Evolutionary conservation across 2,329 filamentous ascomycete species (phyloP).

Genomic region (Pyricularia sp.): DNA sequence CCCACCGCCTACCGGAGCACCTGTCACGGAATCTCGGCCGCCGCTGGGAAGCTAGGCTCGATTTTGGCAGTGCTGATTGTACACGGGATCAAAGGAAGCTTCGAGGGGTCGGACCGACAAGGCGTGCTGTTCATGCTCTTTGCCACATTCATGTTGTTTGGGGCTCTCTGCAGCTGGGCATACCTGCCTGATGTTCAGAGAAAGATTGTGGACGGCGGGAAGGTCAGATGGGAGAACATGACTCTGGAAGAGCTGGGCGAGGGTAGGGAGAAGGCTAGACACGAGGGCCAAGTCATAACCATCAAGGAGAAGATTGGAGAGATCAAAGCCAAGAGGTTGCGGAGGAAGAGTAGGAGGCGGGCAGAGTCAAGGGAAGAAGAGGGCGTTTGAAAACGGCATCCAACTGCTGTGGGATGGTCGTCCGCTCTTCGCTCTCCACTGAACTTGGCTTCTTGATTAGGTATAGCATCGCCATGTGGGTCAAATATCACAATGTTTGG

Average conservation of each 20-base stretch:
- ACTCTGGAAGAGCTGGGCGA: constrained; percentile 37
- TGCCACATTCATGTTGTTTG: constrained; percentile 33
- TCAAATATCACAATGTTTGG: too few relatives aligned
- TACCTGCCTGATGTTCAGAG: constrained; percentile 36
- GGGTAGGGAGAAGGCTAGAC: constrained; percentile 29
- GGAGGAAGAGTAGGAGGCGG: not conserved
- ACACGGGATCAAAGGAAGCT: constrained; percentile 34
- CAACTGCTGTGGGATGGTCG: not conserved
- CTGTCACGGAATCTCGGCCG: constrained; percentile 49
- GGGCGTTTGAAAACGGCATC: not conserved
- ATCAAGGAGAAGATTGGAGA: constrained; percentile 28
- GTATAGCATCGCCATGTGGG: too few relatives aligned
- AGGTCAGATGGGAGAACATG: constrained; percentile 26
- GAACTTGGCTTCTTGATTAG: too few relatives aligned
- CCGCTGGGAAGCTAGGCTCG: constrained; percentile 44
- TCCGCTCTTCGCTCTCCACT: not conserved
- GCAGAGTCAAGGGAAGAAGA: not conserved
- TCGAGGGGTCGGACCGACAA: constrained; percentile 27
- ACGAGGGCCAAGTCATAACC: constrained; percentile 30
- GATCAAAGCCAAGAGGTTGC: constrained; percentile 13
- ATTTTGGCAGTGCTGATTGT: constrained; percentile 37
- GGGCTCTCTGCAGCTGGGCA: constrained; percentile 37
- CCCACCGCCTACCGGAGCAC: constrained; percentile 50
- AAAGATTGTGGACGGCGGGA: constrained; percentile 15
- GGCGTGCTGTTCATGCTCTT: constrained; percentile 37